Evolutionary conservation across 1,139 yeast species (phyloP), one percentile per base, ranked within the genome.

Genomic region (Blastobotrys capitulatus): DNA sequence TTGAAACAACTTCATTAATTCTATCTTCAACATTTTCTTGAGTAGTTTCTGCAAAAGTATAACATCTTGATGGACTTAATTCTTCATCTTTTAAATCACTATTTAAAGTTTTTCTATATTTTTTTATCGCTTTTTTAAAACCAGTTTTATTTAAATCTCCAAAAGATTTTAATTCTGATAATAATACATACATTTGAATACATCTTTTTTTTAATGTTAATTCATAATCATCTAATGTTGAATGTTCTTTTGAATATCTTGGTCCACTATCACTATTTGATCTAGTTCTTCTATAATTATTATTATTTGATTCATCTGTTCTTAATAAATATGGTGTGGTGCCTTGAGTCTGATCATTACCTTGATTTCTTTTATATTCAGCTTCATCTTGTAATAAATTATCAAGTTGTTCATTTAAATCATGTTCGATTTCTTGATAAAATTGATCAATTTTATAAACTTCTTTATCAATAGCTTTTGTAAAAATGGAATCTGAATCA

Each of bases 81-180:
- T 53, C 54, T 32, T 58, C 65, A 45, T 60, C 67, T 52, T 76
- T 82, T 51, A 86, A 70, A 36, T 77, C 66, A 42, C 86, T 79
- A 54, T 78, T 77, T 59, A 89, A 73, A 18, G 86, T 82, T 64
- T 90, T 90, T 68, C 90, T 96, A 65, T 86, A 90, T 70, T 90
- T 90, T 65, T 90, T 90, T 58, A 89, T 75, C 45, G 89, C 90
- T 68, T 90, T 90, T 42, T 86, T 78, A 68, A 90, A 87, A 6
- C 97, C 97, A 32, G 95, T 86, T 57, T 77, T 77, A 72, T 90
- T 90, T 58, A 90, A 74, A 61, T 88, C 95, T 48, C 86, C 75
- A 64, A 72, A 90, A 12, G 95, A 86, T 60, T 85, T 82, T 58
- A 90, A 75, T 65, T 90, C 97, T n/a, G 89, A 82, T 35, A 89